A percentile compares a stretch with the other conserved stretches of the same genome.
phyloP scores from a whole-genome alignment of 1,284 basidiomycete genomes.

The Bondarzewia mesenterica region DNA sequence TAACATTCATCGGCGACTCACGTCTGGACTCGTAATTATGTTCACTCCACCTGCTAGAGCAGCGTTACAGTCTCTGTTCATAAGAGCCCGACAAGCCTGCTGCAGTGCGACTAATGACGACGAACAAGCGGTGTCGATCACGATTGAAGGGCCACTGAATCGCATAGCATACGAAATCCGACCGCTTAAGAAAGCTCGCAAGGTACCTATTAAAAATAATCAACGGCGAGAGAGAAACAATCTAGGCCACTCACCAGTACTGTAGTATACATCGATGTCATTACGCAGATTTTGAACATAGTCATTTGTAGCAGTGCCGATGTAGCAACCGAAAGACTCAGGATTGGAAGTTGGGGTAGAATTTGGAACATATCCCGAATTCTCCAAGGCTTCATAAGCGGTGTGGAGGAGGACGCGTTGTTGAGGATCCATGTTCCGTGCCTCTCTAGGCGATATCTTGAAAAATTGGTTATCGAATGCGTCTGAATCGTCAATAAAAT shows the following conservation, averaged over 20 bases:
- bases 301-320: conserved; percentile 63
- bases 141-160: conserved; percentile 60
- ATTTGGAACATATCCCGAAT: conserved; percentile 59
- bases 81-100: conserved; percentile 57
- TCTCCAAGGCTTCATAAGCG: conserved; percentile 60
- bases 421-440: conserved; percentile 67
- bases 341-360: conserved; percentile 42
- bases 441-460: conserved; percentile 64
- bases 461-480: conserved; percentile 67
- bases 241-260: conserved; percentile 44
- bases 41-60: conserved; percentile 72
- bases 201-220: conserved; percentile 37
- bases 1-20: too few relatives aligned
- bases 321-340: conserved; percentile 52
- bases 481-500: conserved; percentile 50
- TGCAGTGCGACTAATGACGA: conserved; percentile 60
- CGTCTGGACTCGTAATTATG: conserved; percentile 61
- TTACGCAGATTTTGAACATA: conserved; percentile 57
- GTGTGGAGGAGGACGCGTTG: conserved; percentile 59
- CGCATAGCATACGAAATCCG: conserved; percentile 62
- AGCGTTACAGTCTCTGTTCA: conserved; percentile 53
- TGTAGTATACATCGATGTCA: conserved; percentile 62
- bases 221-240: neutral
- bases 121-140: conserved; percentile 68
- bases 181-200: conserved; percentile 62